Evolutionary conservation across 2,329 filamentous ascomycete genomes (phyloP).

Genomic region (Alternaria incomplexa): DNA sequence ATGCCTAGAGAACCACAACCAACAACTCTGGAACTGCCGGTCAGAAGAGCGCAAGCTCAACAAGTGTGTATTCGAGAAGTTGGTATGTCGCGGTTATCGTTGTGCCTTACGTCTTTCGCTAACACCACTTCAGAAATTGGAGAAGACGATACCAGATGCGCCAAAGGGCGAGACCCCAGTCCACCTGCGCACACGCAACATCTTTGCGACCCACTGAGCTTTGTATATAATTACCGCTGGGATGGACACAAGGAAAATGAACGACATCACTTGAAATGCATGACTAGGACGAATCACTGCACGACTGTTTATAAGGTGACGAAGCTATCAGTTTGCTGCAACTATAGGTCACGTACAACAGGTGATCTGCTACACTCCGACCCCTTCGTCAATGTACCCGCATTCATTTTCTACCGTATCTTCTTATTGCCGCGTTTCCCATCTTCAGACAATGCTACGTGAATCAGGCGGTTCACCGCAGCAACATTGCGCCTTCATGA

Average conservation of each 20-base stretch:
- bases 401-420: background rate
- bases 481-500: slow-evolving; percentile 1
- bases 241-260: slow-evolving; percentile 17
- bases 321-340: slow-evolving; percentile 2
- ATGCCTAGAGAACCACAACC: slow-evolving; percentile 96
- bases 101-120: background rate
- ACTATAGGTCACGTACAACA: background rate
- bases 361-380: background rate
- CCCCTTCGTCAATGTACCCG: background rate
- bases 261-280: slow-evolving; percentile 16
- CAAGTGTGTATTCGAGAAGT: slow-evolving; percentile 92
- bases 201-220: slow-evolving; percentile 42
- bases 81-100: slow-evolving; percentile 69
- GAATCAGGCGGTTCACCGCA: background rate
- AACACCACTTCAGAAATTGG: slow-evolving; percentile 50
- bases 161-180: slow-evolving; percentile 57
- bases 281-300: background rate
- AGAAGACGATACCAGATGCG: slow-evolving; percentile 60
- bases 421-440: background rate
- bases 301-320: slow-evolving; percentile 22
- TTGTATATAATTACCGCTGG: slow-evolving; percentile 40
- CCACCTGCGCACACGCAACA: slow-evolving; percentile 57
- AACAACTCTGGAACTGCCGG: slow-evolving; percentile 95
- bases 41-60: slow-evolving; percentile 87
- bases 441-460: background rate